Percentiles rank a stretch among this genome's conserved stretches.
Evolutionary conservation across 2,329 filamentous ascomycete species (phyloP).

Genomic region (Nemania sp.): DNA sequence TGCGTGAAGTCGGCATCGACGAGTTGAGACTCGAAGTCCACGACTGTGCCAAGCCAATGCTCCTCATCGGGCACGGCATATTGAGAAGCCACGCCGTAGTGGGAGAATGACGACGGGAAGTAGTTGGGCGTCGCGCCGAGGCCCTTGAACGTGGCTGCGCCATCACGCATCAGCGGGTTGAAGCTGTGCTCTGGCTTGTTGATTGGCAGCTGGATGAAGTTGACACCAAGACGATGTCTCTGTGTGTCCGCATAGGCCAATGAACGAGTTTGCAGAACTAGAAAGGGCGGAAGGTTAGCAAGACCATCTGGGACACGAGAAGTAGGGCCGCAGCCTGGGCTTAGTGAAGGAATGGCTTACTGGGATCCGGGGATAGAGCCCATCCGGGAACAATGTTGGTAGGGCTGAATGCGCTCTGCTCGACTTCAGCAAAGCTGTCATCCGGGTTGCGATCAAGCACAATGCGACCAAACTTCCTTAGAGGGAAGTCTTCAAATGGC

Average conservation of each 20-base stretch:
- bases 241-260: slow-evolving; percentile 68
- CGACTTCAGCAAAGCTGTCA: slow-evolving; percentile 57
- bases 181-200: slow-evolving; percentile 36
- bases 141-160: slow-evolving; percentile 25
- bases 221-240: slow-evolving; percentile 68
- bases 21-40: slow-evolving; percentile 57
- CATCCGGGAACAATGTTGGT: slow-evolving; percentile 67
- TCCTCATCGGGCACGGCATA: slow-evolving; percentile 60
- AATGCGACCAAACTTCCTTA: slow-evolving; percentile 62
- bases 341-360: slow-evolving; percentile 8
- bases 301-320: not conserved
- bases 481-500: slow-evolving; percentile 63
- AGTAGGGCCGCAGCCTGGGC: not conserved
- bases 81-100: slow-evolving; percentile 45
- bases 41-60: slow-evolving; percentile 60
- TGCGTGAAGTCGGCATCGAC: slow-evolving; percentile 60
- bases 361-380: slow-evolving; percentile 64
- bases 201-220: slow-evolving; percentile 62
- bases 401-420: slow-evolving; percentile 70
- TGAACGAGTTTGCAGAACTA: slow-evolving; percentile 65
- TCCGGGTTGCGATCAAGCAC: slow-evolving; percentile 61
- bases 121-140: slow-evolving; percentile 36
- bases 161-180: slow-evolving; percentile 36
- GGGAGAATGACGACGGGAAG: slow-evolving; percentile 34
- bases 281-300: not conserved